phyloP scores from a whole-genome alignment of 768 basidiomycete species.

The Suillus variegatus region DNA sequence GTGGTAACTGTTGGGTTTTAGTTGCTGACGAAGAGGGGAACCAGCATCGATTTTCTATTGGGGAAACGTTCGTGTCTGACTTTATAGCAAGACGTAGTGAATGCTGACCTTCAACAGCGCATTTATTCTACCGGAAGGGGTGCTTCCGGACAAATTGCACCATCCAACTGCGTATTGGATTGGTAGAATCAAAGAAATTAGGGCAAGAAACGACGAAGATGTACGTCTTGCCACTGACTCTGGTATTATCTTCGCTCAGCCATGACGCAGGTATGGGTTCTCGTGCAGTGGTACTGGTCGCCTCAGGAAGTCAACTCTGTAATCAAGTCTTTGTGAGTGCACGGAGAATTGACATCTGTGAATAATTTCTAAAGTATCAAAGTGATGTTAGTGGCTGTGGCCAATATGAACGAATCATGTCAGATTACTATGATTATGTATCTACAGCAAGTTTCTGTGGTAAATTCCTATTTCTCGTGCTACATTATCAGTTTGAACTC shows the following conservation, averaged over 20 bases:
- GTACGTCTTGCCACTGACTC: constrained; percentile 19
- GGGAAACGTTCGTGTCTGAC: constrained; percentile 38
- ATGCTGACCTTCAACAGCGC: constrained; percentile 31
- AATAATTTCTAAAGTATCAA: background rate
- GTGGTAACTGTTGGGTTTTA: background rate
- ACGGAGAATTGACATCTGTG: background rate
- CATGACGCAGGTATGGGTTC: constrained; percentile 48
- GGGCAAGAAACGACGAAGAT: constrained; percentile 30
- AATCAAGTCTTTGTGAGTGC: constrained; percentile 51
- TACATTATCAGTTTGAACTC: constrained; percentile 2
- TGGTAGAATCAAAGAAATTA: constrained; percentile 48
- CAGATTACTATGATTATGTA: constrained; percentile 51
- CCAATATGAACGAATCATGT: constrained; percentile 49
- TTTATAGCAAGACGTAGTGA: background rate
- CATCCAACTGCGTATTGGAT: constrained; percentile 52
- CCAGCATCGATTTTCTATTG: constrained; percentile 25
- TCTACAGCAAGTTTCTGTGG: constrained; percentile 48
- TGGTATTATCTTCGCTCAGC: background rate
- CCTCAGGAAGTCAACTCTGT: constrained; percentile 45
- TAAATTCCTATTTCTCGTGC: constrained; percentile 21
- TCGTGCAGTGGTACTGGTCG: constrained; percentile 58
- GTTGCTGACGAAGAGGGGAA: constrained; percentile 18
- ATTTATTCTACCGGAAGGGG: constrained; percentile 41
- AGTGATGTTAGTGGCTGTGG: constrained; percentile 45
- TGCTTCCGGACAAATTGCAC: constrained; percentile 23